Percentiles rank a stretch among this genome's conserved stretches.
phyloP scores from a whole-genome alignment of 352 stramenopile species.

The Phytophthora vignae region DNA sequence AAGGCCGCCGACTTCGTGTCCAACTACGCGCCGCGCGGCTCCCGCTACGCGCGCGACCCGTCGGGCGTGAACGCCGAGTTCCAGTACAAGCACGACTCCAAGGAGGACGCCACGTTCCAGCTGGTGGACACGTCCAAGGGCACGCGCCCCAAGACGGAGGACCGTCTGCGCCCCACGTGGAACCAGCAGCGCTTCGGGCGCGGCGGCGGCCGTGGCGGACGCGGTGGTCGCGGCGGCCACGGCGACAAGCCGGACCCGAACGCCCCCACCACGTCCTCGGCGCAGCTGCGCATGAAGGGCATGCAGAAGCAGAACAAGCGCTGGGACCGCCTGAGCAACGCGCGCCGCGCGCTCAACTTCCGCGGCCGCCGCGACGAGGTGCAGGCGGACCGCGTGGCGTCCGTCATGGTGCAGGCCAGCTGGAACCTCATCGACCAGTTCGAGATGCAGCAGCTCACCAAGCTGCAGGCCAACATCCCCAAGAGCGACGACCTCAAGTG shows the following conservation, averaged over 20 bases:
- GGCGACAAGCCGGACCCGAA: slow-evolving; percentile 54
- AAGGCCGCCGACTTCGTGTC: slow-evolving; percentile 94
- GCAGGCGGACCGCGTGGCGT: slow-evolving; percentile 86
- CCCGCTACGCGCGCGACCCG: slow-evolving; percentile 69
- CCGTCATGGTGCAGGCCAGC: slow-evolving; percentile 91
- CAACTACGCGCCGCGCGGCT: slow-evolving; percentile 69
- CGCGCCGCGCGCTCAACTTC: slow-evolving; percentile 71
- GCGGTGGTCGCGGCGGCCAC: slow-evolving; percentile 40
- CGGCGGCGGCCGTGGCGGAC: slow-evolving; percentile 54
- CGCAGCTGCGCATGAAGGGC: slow-evolving; percentile 82
- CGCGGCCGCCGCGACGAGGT: slow-evolving; percentile 67
- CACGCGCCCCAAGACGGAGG: slow-evolving; percentile 76
- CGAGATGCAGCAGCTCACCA: slow-evolving; percentile 95
- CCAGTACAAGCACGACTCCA: slow-evolving; percentile 94
- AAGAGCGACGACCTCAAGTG: slow-evolving; percentile 92
- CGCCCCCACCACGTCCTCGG: slow-evolving; percentile 49
- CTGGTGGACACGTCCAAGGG: slow-evolving; percentile 95
- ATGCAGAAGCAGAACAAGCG: slow-evolving; percentile 91
- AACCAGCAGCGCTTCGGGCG: slow-evolving; percentile 88
- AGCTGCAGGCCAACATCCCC: slow-evolving; percentile 92
- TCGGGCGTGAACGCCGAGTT: slow-evolving; percentile 93
- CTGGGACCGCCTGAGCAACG: slow-evolving; percentile 82
- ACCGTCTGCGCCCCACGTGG: slow-evolving; percentile 83
- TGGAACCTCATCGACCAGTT: slow-evolving; percentile 97
- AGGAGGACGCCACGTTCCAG: slow-evolving; percentile 93